Conservation (phyloP, 768 basidiomycete species). For the Podaxis mareebaensis region DNA sequence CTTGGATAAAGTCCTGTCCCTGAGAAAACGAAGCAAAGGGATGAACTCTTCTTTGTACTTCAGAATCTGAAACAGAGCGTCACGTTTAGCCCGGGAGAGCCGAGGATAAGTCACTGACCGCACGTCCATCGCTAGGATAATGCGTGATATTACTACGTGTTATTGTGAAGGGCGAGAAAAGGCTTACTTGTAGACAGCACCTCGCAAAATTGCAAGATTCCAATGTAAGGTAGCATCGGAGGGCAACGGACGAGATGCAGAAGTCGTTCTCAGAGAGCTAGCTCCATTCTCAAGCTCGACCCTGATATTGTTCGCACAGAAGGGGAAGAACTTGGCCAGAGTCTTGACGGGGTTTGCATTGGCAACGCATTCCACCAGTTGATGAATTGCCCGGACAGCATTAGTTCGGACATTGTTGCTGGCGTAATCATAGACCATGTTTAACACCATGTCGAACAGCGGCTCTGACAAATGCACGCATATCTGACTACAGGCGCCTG, state of each 20-base stretch:
- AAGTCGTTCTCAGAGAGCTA: slow-evolving; percentile 71
- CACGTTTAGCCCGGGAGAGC: slow-evolving; percentile 3
- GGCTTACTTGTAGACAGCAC: slow-evolving; percentile 77
- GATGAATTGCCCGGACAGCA: slow-evolving; percentile 83
- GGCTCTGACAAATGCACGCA: slow-evolving; percentile 73
- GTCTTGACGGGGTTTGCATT: slow-evolving; percentile 79
- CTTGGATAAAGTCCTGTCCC: slow-evolving; percentile 74
- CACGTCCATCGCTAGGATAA: slow-evolving; percentile 52
- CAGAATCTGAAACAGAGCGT: slow-evolving; percentile 48
- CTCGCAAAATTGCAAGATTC: slow-evolving; percentile 78
- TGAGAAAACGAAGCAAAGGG: slow-evolving; percentile 60
- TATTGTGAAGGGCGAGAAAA: slow-evolving; percentile 17
- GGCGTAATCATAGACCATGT: slow-evolving; percentile 83
- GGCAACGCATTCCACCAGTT: slow-evolving; percentile 83
- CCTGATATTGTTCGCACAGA: slow-evolving; percentile 69
- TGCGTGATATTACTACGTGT: slow-evolving; percentile 1
- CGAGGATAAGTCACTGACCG: slow-evolving; percentile 39
- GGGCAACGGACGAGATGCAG: slow-evolving; percentile 64
- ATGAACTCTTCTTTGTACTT: slow-evolving; percentile 63
- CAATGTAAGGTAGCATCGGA: slow-evolving; percentile 88
- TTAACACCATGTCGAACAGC: slow-evolving; percentile 77
- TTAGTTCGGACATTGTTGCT: slow-evolving; percentile 81
- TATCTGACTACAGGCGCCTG: slow-evolving; percentile 74
- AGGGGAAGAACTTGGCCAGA: slow-evolving; percentile 73
- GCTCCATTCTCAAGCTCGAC: slow-evolving; percentile 85